Percentiles rank a stretch among this genome's conserved stretches.
These are phyloP conservation scores for Fusarium secorum DNA, from an alignment of 2,329 filamentous ascomycete genomes.

Conservation along the genomic window DNA sequence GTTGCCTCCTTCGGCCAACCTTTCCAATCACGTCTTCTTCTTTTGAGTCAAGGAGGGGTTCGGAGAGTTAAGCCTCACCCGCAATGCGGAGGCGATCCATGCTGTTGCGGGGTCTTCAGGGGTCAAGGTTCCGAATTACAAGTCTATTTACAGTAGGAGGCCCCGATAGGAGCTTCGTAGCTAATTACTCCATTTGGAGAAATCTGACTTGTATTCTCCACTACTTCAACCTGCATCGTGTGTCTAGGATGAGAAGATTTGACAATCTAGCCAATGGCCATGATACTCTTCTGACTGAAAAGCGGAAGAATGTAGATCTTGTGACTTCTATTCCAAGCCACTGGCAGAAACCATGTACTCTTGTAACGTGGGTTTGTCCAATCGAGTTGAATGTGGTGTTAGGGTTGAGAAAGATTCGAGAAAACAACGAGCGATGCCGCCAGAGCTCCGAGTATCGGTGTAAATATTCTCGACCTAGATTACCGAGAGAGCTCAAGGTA, in stretches of 20 bases:
- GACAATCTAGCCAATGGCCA: background rate
- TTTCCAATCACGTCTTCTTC: conserved; percentile 2
- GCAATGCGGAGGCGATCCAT: conserved; percentile 9
- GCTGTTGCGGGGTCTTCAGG: background rate
- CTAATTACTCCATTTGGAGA: conserved; percentile 7
- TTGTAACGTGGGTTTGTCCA: background rate
- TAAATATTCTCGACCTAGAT: background rate
- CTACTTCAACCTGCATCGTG: background rate
- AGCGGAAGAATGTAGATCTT: conserved; percentile 1
- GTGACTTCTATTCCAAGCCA: conserved; percentile 2
- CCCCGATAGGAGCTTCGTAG: conserved; percentile 16
- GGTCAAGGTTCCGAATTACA: background rate
- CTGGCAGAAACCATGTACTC: background rate
- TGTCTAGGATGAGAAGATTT: background rate
- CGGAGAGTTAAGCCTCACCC: conserved; percentile 7
- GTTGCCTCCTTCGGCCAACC: background rate
- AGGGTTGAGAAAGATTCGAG: background rate
- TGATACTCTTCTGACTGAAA: background rate
- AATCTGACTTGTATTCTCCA: background rate
- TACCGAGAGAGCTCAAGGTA: background rate
- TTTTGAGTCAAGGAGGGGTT: background rate
- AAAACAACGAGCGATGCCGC: background rate
- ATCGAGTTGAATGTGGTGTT: conserved; percentile 1
- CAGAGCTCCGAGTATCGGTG: conserved; percentile 17
- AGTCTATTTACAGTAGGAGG: conserved; percentile 18